A percentile compares a stretch with the other conserved stretches of the same genome.
Evolutionary conservation across 495 filamentous ascomycete genomes (phyloP).

Genomic region (Chaetomium fimeti): DNA sequence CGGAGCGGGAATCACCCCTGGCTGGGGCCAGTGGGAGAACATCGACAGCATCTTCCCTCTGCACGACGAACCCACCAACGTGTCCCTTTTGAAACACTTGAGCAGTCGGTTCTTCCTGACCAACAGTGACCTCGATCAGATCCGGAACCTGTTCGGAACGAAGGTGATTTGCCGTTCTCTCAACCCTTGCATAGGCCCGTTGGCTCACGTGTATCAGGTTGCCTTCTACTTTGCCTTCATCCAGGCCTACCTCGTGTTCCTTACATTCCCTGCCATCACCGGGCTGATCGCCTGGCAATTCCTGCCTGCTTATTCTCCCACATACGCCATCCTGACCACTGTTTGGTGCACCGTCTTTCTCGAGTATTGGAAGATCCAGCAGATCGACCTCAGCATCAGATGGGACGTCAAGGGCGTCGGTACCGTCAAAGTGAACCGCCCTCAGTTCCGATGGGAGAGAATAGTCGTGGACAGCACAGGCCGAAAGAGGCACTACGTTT

Average conservation of each 20-base stretch:
- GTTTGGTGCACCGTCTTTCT: not conserved
- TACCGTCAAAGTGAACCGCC: not conserved
- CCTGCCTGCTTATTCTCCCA: not conserved
- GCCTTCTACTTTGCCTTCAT: not conserved
- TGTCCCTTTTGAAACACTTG: not conserved
- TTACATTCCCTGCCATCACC: conserved; percentile 2
- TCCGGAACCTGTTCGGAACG: not conserved
- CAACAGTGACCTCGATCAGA: not conserved
- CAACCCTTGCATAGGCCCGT: not conserved
- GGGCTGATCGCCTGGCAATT: conserved; percentile 1
- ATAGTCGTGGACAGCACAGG: too few relatives aligned
- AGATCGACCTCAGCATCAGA: conserved; percentile 2
- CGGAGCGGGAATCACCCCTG: not conserved
- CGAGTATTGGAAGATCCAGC: not conserved
- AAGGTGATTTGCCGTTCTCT: not conserved
- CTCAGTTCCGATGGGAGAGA: not conserved
- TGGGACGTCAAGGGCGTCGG: not conserved
- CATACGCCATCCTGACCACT: not conserved
- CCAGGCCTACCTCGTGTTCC: not conserved
- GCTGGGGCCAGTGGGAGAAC: conserved; percentile 7
- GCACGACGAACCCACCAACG: not conserved
- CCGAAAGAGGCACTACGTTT: too few relatives aligned
- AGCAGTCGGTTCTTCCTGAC: not conserved
- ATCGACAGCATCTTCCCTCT: conserved; percentile 2
- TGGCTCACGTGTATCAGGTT: not conserved